A percentile compares a stretch with the other conserved stretches of the same genome.
phyloP scores from a whole-genome alignment of 208 protist genomes.

The Wallacemonas rigidus region DNA sequence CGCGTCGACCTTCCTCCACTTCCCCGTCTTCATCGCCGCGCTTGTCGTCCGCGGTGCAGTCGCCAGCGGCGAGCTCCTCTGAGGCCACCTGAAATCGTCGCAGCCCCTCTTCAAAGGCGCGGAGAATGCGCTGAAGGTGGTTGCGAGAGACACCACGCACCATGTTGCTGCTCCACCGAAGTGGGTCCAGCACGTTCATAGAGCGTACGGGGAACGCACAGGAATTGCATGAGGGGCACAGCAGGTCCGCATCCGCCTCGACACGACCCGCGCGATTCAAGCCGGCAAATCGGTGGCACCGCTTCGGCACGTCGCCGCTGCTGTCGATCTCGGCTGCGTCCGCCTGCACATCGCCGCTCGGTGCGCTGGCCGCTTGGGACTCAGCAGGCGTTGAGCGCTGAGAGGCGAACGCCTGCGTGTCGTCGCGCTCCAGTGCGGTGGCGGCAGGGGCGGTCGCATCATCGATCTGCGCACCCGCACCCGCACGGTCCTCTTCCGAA shows the following conservation, averaged over 20 bases:
- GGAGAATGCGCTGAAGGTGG: conserved; percentile 77
- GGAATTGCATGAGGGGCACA: conserved; percentile 68
- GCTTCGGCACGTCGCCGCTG: not conserved
- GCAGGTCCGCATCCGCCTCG: conserved; percentile 39
- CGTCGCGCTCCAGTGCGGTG: not conserved
- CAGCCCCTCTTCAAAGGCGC: conserved; percentile 71
- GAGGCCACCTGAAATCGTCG: conserved; percentile 50
- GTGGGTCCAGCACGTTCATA: conserved; percentile 93
- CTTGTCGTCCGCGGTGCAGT: not conserved
- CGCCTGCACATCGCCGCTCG: not conserved
- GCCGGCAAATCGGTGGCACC: conserved; percentile 6
- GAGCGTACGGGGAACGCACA: conserved; percentile 74
- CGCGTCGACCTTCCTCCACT: not conserved
- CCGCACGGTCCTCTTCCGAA: not conserved
- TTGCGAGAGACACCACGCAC: conserved; percentile 84
- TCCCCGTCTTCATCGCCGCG: not conserved
- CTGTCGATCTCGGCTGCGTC: not conserved
- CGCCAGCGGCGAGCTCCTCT: conserved; percentile 23
- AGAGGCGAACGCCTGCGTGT: not conserved
- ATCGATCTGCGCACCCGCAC: not conserved
- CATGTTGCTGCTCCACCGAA: conserved; percentile 91
- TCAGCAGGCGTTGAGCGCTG: not conserved
- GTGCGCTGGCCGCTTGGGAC: not conserved
- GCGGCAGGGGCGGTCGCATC: not conserved
- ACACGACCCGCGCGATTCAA: conserved; percentile 40